A percentile compares a stretch with the other conserved stretches of the same genome.
These are phyloP conservation scores for Stygiomarasmius scandens DNA, from an alignment of 1,284 basidiomycete genomes.

Conservation along the genomic window DNA sequence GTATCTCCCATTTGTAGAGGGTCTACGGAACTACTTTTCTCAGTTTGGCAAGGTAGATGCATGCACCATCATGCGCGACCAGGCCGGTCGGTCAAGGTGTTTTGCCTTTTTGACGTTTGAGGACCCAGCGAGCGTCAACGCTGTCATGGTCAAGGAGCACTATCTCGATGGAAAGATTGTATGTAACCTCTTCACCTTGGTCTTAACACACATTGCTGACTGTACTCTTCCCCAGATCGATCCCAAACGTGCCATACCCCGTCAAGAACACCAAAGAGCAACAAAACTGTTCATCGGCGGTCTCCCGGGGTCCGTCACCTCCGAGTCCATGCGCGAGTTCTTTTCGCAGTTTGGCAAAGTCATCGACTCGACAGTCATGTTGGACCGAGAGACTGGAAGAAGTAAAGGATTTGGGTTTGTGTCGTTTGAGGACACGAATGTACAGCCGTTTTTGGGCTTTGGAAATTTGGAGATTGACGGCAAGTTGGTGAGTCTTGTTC, in stretches of 20 bases:
- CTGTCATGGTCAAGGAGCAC: conserved; percentile 88
- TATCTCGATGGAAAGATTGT: conserved; percentile 93
- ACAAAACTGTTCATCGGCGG: conserved; percentile 97
- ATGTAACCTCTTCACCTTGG: conserved; percentile 33
- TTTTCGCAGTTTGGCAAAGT: conserved; percentile 92
- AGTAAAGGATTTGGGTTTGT: conserved; percentile 99
- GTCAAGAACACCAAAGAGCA: conserved; percentile 90
- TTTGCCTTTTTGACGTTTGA: conserved; percentile 95
- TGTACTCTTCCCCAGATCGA: conserved; percentile 75
- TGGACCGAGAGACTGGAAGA: conserved; percentile 93
- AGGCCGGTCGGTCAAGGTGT: conserved; percentile 86
- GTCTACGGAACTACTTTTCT: conserved; percentile 82
- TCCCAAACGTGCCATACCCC: conserved; percentile 97
- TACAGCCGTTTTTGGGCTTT: conserved; percentile 83
- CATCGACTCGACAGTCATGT: conserved; percentile 97
- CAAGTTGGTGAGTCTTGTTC: conserved; percentile 67
- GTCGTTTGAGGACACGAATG: conserved; percentile 89
- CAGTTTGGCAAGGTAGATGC: conserved; percentile 92
- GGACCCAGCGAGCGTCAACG: conserved; percentile 84
- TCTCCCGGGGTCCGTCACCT: conserved; percentile 88
- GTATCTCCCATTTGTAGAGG: conserved; percentile 56
- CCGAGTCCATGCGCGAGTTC: conserved; percentile 90
- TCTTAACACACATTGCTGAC: conserved; percentile 3
- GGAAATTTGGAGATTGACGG: conserved; percentile 89
- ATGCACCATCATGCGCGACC: conserved; percentile 95